Percentiles rank a stretch among this genome's conserved stretches.
Evolutionary conservation across 2,329 filamentous ascomycete genomes (phyloP).

Genomic region (Thermothelomyces thermophilus): DNA sequence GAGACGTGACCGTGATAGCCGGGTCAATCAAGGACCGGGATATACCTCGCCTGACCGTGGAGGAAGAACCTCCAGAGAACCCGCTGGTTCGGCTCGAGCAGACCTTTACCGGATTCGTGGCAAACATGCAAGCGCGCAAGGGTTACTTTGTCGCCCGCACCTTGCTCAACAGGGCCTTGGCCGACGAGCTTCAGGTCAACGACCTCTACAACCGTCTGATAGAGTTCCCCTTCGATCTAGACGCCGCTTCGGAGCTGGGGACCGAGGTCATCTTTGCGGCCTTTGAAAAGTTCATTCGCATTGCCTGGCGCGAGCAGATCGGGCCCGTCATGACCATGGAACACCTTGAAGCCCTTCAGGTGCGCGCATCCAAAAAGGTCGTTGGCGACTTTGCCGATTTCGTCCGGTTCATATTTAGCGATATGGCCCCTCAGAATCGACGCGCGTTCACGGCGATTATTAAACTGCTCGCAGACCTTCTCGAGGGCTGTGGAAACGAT

Average conservation of each 20-base stretch:
- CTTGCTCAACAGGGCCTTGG: conserved; percentile 61
- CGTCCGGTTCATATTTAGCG: conserved; percentile 56
- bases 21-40: conserved; percentile 47
- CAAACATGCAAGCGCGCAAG: conserved; percentile 75
- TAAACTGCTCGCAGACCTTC: conserved; percentile 76
- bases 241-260: conserved; percentile 65
- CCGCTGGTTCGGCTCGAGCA: conserved; percentile 72
- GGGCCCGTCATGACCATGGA: conserved; percentile 72
- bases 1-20: conserved; percentile 43
- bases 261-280: conserved; percentile 84
- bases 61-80: conserved; percentile 54
- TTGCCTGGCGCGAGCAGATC: conserved; percentile 84
- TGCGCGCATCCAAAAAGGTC: conserved; percentile 56
- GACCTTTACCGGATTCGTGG: conserved; percentile 75
- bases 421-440: conserved; percentile 63
- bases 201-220: conserved; percentile 85
- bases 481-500: conserved; percentile 87
- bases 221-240: conserved; percentile 73
- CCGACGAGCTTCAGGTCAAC: conserved; percentile 76
- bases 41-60: conserved; percentile 36
- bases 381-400: conserved; percentile 68
- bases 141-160: conserved; percentile 77
- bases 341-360: conserved; percentile 68
- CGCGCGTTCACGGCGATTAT: conserved; percentile 79
- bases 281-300: conserved; percentile 86